phyloP scores from a whole-genome alignment of 805 yeast genomes.

The Starmerella asiatica region DNA sequence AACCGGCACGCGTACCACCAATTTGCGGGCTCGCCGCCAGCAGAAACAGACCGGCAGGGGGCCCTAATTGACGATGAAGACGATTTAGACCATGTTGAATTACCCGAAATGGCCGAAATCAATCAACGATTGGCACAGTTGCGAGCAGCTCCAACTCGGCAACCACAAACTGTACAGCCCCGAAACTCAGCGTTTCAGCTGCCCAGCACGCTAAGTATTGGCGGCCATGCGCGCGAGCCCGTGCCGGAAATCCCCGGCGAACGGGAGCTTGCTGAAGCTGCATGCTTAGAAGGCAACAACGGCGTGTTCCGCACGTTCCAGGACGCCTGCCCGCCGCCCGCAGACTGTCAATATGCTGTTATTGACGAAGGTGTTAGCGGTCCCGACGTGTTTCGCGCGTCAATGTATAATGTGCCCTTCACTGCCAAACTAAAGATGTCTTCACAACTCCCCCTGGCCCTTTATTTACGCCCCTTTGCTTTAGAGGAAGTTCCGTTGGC shows the following conservation, averaged over 20 bases:
- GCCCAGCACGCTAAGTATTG: constrained; percentile 14
- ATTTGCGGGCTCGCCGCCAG: constrained; percentile 2
- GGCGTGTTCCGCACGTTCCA: constrained; percentile 54
- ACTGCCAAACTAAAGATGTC: constrained; percentile 53
- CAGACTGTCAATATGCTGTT: constrained; percentile 55
- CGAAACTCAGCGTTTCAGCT: constrained; percentile 8
- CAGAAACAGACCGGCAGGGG: not conserved
- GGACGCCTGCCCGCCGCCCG: constrained; percentile 69
- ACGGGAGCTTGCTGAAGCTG: constrained; percentile 18
- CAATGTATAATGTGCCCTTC: constrained; percentile 74
- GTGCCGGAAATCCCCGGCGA: constrained; percentile 21
- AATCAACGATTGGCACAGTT: constrained; percentile 7
- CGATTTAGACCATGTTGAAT: not conserved
- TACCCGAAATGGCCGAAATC: constrained; percentile 6
- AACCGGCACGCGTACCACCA: constrained; percentile 18
- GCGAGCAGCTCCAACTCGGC: not conserved
- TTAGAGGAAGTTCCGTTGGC: constrained; percentile 53
- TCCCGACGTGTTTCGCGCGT: constrained; percentile 61
- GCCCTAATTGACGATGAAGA: no score
- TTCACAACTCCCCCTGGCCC: constrained; percentile 68
- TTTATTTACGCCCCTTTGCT: constrained; percentile 77
- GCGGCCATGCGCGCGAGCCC: constrained; percentile 15
- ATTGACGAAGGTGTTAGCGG: constrained; percentile 77
- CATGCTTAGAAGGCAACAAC: constrained; percentile 26
- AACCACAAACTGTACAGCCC: constrained; percentile 5